These are phyloP conservation scores for Planoprotostelium fungivorum DNA, from an alignment of 78 protist species.

Conservation along the genomic window DNA sequence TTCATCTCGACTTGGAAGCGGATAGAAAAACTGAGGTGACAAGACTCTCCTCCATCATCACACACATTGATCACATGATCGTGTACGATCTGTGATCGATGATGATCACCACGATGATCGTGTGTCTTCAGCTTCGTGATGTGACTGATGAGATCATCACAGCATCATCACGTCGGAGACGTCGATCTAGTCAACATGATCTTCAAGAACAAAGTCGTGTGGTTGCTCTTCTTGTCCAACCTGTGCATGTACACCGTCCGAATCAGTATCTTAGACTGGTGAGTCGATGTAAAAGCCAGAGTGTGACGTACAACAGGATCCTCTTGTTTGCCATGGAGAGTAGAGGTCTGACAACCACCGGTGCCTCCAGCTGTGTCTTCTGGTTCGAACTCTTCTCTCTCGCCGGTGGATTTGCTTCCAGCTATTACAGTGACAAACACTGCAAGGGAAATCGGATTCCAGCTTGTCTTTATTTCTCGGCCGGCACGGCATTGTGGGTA, in stretches of 20 bases:
- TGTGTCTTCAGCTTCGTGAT: no score
- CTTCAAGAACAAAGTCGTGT: no score
- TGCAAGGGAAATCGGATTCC: not conserved
- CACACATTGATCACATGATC: no score
- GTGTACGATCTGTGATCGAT: no score
- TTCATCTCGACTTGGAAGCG: no score
- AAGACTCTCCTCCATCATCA: no score
- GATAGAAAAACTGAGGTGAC: no score
- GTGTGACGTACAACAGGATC: not conserved
- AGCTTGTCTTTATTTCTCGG: not conserved
- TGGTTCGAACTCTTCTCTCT: not conserved
- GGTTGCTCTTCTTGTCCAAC: not conserved
- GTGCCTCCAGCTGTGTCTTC: not conserved
- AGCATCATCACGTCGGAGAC: no score
- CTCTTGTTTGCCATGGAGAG: not conserved
- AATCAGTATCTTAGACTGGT: not conserved
- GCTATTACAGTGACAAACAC: not conserved
- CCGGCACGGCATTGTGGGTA: not conserved
- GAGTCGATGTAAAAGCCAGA: not conserved
- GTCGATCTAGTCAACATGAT: no score
- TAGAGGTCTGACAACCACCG: not conserved
- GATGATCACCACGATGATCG: no score
- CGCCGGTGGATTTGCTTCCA: not conserved
- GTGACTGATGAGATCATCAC: no score
- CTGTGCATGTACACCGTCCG: not conserved